Evolutionary conservation across 2,329 filamentous ascomycete species (phyloP).

Genomic region (Leptographium lundbergii): DNA sequence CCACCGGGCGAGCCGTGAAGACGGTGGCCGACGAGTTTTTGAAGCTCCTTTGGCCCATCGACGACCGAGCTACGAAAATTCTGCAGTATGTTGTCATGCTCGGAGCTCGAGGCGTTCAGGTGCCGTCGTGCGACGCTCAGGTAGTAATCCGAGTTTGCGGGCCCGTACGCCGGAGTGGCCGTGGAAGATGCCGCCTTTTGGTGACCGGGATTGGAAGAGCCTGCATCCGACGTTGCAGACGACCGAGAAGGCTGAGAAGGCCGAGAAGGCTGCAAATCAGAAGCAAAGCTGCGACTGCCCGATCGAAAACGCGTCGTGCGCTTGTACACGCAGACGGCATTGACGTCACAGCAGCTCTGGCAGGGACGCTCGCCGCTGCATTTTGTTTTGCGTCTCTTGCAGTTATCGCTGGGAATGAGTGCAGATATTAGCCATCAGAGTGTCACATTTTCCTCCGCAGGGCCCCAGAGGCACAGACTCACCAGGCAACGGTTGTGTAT

Average conservation of each 20-base stretch:
- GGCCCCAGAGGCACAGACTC: background rate
- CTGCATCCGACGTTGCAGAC: background rate
- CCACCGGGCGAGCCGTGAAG: background rate
- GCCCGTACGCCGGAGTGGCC: background rate
- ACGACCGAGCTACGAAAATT: background rate
- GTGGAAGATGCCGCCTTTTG: background rate
- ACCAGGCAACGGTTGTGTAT: slow-evolving; percentile 1
- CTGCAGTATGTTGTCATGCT: no score
- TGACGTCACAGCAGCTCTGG: background rate
- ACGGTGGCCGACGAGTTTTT: background rate
- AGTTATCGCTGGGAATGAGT: background rate
- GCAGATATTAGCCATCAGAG: no score
- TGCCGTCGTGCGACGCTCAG: background rate
- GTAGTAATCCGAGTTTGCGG: background rate
- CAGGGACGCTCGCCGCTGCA: background rate
- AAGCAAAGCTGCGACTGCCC: background rate
- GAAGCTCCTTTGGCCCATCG: background rate
- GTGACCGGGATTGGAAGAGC: background rate
- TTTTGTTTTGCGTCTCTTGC: slow-evolving; percentile 1
- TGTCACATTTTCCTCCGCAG: background rate
- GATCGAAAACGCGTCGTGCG: background rate
- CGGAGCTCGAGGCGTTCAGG: background rate
- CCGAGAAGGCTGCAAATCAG: background rate
- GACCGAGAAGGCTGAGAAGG: background rate
- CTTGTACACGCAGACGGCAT: background rate